Evolutionary conservation across 768 basidiomycete genomes (phyloP).

Genomic region (Floccularia luteovirens): DNA sequence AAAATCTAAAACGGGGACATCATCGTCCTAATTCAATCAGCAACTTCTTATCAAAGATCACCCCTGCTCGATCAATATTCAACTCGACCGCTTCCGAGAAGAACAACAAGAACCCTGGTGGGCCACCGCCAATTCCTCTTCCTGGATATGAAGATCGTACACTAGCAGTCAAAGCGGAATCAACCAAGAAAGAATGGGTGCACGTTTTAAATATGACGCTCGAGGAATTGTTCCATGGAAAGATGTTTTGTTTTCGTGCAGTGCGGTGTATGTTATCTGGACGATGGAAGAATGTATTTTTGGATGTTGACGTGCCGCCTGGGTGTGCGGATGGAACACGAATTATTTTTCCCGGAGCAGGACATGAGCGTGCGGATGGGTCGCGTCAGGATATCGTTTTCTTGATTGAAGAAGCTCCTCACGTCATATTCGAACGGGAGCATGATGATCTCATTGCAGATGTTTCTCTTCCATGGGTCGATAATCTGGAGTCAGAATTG

Average conservation of each 20-base stretch:
- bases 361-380: conserved; percentile 53
- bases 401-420: conserved; percentile 42
- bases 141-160: conserved; percentile 9
- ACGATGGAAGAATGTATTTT: conserved; percentile 36
- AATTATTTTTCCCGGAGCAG: conserved; percentile 41
- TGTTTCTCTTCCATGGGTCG: conserved; percentile 47
- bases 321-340: conserved; percentile 49
- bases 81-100: not conserved
- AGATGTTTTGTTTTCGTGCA: conserved; percentile 41
- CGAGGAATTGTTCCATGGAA: conserved; percentile 49
- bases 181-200: conserved; percentile 27
- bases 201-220: conserved; percentile 45
- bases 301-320: conserved; percentile 45
- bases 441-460: conserved; percentile 43
- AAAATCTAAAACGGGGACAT: conserved; percentile 11
- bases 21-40: conserved; percentile 8
- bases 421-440: conserved; percentile 41
- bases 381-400: conserved; percentile 55
- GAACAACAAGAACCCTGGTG: too few relatives aligned
- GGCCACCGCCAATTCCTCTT: not conserved
- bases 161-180: too few relatives aligned
- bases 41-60: conserved; percentile 11
- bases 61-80: conserved; percentile 1
- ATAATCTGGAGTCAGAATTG: conserved; percentile 33
- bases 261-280: conserved; percentile 41